Base-by-base conservation (phyloP, 176 grass and related monocot genomes). In the Avena insularis region DNA sequence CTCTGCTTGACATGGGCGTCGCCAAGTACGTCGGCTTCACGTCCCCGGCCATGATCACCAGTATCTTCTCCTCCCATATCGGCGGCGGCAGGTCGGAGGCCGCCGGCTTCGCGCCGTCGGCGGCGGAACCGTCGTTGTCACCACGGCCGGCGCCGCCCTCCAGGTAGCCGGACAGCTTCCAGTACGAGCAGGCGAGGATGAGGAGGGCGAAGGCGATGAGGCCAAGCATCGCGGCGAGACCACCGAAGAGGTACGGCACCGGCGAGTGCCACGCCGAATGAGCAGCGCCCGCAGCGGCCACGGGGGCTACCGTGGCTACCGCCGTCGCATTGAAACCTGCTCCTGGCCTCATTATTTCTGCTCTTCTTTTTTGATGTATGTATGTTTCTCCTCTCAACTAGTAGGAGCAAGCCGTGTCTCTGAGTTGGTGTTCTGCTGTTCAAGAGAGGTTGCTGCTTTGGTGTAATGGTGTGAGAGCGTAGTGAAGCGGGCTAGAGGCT, bases 11-110 rank as follows among this genome's bases (percentile, higher is more conserved):
- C 86, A 96, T 90, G 56, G 96, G 96, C 20, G 90, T 96, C 29
- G 96, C 96, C 66, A 98, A 56, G 87, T 91, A 96, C 48, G 96
- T 98, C 43, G 96, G 96, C 75, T 94, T 91, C 77, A 90, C 92
- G 63, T 98, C 93, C 7, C 96, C 96, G 33, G 96, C 96, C 96
- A 98, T 98, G 88, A 98, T 96, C 80, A 98, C 96, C 53, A 96
- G 86, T 27, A 98, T 86, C 87, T 96, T 98, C 83, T 96, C 93
- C 87, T 98, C 96, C 85, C 86, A 91, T 36, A 85, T 58, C 2
- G 87, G 66, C 45, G 88, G 82, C 16, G 66, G 69, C 40, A 80
- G 86, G n/a, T 62, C 75, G 16, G 71, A 65, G 15, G 71, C 79
- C 56, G 82, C 63, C 3, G 87, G 68, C 85, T 98, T 98, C 9